Base-by-base conservation (phyloP, 2,329 filamentous ascomycete species). In the Colletotrichum sp. region DNA sequence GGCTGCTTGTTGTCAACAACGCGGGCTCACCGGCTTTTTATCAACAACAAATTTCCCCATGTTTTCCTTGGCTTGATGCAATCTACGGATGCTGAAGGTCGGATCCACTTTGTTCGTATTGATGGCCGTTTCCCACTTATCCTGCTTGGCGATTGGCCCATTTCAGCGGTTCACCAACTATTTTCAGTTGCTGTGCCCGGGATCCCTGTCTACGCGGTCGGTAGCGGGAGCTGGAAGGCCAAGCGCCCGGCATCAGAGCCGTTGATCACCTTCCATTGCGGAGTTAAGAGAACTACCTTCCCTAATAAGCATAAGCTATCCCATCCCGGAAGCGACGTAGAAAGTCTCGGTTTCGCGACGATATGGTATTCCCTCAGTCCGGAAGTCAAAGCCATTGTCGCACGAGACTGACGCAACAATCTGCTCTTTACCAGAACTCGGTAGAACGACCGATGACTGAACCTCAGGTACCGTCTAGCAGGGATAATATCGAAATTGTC, bases 101-200 rank as follows among this genome's bases (percentile, higher is more conserved):
- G 44, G 68, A 65, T 65, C 73, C 73, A 73, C 73, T 72, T 34
- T 59, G 15, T 71, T 75, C 73, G 73, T 75, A 75, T 75, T 73
- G 69, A 27, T 27, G 19, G n/a, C 6, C 30, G 25, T 25, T 52
- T 30, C 69, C 61, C 64, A 59, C 57, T 25, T 44, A 16, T 36
- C 30, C 16, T 34, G 16, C n/a, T 16, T 19, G 16, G 16, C 55
- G 15, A 75, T 72, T 75, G 72, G 72, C 63, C 67, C 22, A 28
- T 48, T 25, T 9, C 22, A 8, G 28, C 72, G 68, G 61, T 44
- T 34, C 52, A 67, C 19, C 72, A 39, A 34, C 73, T 73, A 36
- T 68, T 59, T 68, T 5, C 15, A 68, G 64, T 60, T 68, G 44
- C 57, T 59, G 16, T 48, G 30, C 44, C 64, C 57, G 34, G 13